Base-by-base conservation (phyloP, 192 early-diverging fungal genomes). In the Coemansia sp. region DNA sequence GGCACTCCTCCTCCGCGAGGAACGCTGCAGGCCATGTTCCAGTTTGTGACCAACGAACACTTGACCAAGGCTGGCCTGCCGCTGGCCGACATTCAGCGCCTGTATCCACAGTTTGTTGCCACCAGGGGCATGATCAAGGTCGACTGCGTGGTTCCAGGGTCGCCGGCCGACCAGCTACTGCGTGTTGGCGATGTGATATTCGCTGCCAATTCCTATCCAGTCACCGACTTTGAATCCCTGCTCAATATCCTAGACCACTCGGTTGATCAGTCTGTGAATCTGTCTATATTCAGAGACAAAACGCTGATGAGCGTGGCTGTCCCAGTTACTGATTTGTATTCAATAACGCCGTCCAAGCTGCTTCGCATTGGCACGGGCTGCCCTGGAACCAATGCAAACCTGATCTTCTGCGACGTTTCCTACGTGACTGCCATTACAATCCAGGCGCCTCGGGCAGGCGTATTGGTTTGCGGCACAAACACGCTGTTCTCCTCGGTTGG, bases 301-400 rank as follows among this genome's bases (percentile, higher is more conserved):
- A 70, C 67, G 54, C 50, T 78, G 16, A 55, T 68, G 34, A 70
- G 73, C 11, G 57, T 87, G 18, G 60, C 71, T 22, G 40, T 88
- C n/a, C 61, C 58, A 7, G 85, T 88, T 0, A 86, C 89, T 56
- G 87, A 91, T 62, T 65, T 91, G 22, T 87, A 87, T 49, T 72
- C 77, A 4, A 85, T 89, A 48, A 94, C 93, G 14, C 93, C 94
- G 1, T 85, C 91, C 70, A 76, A 88, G 49, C 93, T 89, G 76
- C 83, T 95, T 0, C 88, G 93, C 56, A 85, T 93, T 33, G 93
- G 93, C 58, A 92, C 91, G 14, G 61, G 61, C 25, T 32, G 48
- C 30, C 31, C 48, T 5, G 48, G 36, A 5, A 49, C 5, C 31
- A 16, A 22, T 2, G 25, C 61, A 12, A 62, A 11, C 45, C 89